Conservation (phyloP, 2,329 filamentous ascomycete species). For the Ophiocordyceps camponoti-floridani region DNA sequence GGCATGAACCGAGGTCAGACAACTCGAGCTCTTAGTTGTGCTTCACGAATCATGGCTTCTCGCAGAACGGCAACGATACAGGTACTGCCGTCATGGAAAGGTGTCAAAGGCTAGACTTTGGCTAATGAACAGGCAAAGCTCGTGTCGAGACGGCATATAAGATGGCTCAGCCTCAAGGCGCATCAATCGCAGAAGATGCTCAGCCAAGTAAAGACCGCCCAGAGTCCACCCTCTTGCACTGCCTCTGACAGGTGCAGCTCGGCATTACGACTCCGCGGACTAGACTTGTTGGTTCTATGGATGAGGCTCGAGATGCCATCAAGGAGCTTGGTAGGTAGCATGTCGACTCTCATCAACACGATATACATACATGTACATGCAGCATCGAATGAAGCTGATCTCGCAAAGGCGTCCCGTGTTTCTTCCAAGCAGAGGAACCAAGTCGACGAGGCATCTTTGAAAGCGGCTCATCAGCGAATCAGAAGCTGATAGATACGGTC, state of each 20-base stretch:
- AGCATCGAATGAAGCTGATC: too few relatives aligned
- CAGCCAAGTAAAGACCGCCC: constrained; percentile 5
- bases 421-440: constrained; percentile 8
- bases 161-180: constrained; percentile 10
- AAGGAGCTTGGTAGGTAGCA: constrained; percentile 7
- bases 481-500: constrained; percentile 3
- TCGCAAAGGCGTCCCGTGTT: constrained; percentile 6
- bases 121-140: neutral
- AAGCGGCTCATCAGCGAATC: constrained; percentile 2
- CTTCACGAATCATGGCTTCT: neutral
- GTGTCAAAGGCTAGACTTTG: too few relatives aligned
- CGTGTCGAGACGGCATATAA: neutral
- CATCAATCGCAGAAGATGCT: constrained; percentile 12
- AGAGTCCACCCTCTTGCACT: neutral
- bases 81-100: neutral
- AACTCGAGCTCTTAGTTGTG: neutral
- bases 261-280: constrained; percentile 9
- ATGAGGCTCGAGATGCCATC: constrained; percentile 7
- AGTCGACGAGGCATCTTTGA: constrained; percentile 3
- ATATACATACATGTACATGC: neutral
- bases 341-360: neutral
- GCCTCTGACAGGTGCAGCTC: constrained; percentile 5
- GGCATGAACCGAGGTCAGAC: neutral
- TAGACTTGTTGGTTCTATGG: constrained; percentile 5
- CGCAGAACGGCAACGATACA: neutral